A percentile compares a stretch with the other conserved stretches of the same genome.
Conservation (phyloP, 176 grass and related monocot species). For the Lolium rigidum region DNA sequence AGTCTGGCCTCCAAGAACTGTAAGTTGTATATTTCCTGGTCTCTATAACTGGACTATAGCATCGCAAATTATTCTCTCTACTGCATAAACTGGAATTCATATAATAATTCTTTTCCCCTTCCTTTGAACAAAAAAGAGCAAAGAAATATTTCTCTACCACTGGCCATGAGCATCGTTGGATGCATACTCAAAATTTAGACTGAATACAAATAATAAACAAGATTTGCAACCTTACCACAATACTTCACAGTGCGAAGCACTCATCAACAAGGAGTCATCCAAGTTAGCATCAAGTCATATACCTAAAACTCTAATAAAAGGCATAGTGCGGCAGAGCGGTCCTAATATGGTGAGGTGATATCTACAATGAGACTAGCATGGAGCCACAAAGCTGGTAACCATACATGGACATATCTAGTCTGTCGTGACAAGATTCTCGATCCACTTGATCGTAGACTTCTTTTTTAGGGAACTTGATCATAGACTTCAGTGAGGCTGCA, state of each 20-base stretch:
- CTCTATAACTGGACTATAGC: not conserved
- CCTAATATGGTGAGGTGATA: not conserved
- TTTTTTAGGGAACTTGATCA: too few species aligned
- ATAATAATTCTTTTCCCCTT: not conserved
- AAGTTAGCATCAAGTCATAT: not conserved
- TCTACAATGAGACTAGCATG: not conserved
- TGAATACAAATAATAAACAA: not conserved
- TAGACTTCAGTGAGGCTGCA: not conserved
- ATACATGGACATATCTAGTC: too few species aligned
- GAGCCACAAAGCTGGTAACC: not conserved
- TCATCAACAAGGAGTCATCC: not conserved
- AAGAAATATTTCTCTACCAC: not conserved
- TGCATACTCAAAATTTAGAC: not conserved
- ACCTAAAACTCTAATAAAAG: too few species aligned
- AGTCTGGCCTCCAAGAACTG: not conserved
- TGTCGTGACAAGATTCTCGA: not conserved
- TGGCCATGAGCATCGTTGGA: not conserved
- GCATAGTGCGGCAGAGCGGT: not conserved
- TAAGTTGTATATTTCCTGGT: not conserved
- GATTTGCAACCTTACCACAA: not conserved
- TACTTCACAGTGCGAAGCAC: not conserved
- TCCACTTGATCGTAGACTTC: not conserved
- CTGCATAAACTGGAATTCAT: not conserved
- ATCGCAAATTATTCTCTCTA: not conserved
- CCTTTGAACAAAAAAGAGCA: not conserved